Percentiles rank a stretch among this genome's conserved stretches.
These are phyloP conservation scores for Corchorus capsularis DNA, from an alignment of 345 rosid genomes.

Conservation along the genomic window DNA sequence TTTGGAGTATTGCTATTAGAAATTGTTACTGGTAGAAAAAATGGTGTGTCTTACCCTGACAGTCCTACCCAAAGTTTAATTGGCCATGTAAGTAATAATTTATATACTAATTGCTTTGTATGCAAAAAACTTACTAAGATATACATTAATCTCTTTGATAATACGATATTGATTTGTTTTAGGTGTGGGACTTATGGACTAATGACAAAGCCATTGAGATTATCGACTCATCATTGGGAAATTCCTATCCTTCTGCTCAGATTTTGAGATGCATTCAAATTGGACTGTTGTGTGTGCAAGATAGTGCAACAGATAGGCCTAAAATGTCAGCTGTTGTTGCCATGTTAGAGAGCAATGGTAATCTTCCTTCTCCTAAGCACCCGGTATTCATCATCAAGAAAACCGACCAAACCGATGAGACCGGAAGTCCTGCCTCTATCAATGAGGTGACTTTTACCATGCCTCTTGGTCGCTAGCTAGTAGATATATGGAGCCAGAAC, in stretches of 20 bases:
- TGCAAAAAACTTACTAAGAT: too few relatives aligned
- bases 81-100: conserved; percentile 47
- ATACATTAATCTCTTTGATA: not conserved
- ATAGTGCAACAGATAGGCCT: conserved; percentile 42
- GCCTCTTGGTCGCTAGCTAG: not conserved
- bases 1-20: conserved; percentile 63
- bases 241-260: conserved; percentile 27
- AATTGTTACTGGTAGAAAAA: conserved; percentile 53
- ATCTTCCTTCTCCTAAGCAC: conserved; percentile 18
- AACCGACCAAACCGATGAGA: not conserved
- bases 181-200: conserved; percentile 61
- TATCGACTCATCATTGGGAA: conserved; percentile 33
- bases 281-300: conserved; percentile 67
- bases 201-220: conserved; percentile 35
- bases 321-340: conserved; percentile 48
- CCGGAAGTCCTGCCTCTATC: conserved; percentile 5
- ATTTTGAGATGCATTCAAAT: conserved; percentile 50
- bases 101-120: too few relatives aligned
- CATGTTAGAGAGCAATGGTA: conserved; percentile 38
- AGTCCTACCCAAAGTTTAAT: conserved; percentile 34
- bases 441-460: not conserved
- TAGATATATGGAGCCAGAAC: too few relatives aligned
- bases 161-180: not conserved
- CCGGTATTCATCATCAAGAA: not conserved
- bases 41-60: conserved; percentile 28